Evolutionary conservation across 2,329 filamentous ascomycete genomes (phyloP).

Genomic region (Cladosporium cucumerinum): DNA sequence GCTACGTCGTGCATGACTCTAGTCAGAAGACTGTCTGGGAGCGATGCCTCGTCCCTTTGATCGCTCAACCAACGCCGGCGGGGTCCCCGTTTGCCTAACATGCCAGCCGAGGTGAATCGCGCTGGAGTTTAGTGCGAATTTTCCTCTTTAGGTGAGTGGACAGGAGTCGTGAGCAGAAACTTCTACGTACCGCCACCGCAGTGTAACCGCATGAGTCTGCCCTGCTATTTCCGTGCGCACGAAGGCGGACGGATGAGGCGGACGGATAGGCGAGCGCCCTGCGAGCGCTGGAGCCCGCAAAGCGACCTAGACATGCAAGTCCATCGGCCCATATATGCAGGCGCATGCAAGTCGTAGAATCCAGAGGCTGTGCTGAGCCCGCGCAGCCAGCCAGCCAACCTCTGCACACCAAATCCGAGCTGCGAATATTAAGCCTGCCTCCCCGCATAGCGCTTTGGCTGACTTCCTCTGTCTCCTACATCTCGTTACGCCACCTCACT

Average conservation of each 20-base stretch:
- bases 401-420: constrained; percentile 6
- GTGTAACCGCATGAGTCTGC: constrained; percentile 7
- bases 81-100: not conserved
- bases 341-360: constrained; percentile 15
- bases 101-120: not conserved
- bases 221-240: constrained; percentile 10
- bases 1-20: constrained; percentile 1
- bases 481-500: constrained; percentile 25
- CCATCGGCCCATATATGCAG: constrained; percentile 10
- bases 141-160: constrained; percentile 15
- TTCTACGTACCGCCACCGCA: constrained; percentile 4
- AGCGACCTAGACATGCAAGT: constrained; percentile 14
- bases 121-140: not conserved
- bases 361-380: constrained; percentile 13
- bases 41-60: not conserved
- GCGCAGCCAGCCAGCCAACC: constrained; percentile 6
- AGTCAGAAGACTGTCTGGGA: not conserved
- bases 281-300: constrained; percentile 8
- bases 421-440: constrained; percentile 12
- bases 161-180: not conserved
- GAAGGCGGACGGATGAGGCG: constrained; percentile 9
- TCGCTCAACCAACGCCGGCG: not conserved
- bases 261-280: constrained; percentile 12
- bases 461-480: constrained; percentile 8
- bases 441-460: constrained; percentile 13